Base-by-base conservation (phyloP, 768 basidiomycete species). In the Tylopilus vinaceipallidus region DNA sequence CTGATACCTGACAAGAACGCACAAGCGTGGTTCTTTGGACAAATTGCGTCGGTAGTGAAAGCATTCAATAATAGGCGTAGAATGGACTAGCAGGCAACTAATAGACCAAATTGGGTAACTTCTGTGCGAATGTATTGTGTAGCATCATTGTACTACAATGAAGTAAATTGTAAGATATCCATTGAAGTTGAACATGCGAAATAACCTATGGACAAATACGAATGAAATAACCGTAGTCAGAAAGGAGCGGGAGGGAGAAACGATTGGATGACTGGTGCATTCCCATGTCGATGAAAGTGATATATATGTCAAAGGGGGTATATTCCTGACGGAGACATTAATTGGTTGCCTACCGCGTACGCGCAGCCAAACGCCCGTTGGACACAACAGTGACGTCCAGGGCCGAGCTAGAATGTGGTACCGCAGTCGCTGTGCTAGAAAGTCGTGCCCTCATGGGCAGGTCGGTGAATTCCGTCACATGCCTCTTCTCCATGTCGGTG, bases 21-120 rank as follows among this genome's bases (percentile, higher is more conserved):
- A 4, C 86, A 87, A 69, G 73, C 75, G 7, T 91, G 89, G 89
- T 90, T 91, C 71, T 91, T 90, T 67, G 76, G 75, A 20, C 82
- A 88, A 60, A 80, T 91, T 34, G 83, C 84, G 22, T 75, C 78
- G 9, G 85, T 91, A 37, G 89, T 91, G 19, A 88, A 87, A 63
- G 67, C 80, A 33, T 90, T 84, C 68, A 91, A 91, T 68, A 76
- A 82, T 35, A 79, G 76, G 50, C 77, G 82, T 62, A 77, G 86
- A 61, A 89, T 90, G 83, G 87, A 87, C 64, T 68, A 60, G 55
- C 34, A 38, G 36, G 35, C 32, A 37, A 46, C 19, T 22, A 49
- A 57, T 63, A 57, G 54, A 50, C 49, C 17, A 24, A 30, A 29
- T 49, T 43, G 42, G 46, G 56, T 49, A 45, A 29, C 50, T n/a